Base-by-base conservation (phyloP, 139 green algal genomes). In the Desmodesmus armatus region DNA sequence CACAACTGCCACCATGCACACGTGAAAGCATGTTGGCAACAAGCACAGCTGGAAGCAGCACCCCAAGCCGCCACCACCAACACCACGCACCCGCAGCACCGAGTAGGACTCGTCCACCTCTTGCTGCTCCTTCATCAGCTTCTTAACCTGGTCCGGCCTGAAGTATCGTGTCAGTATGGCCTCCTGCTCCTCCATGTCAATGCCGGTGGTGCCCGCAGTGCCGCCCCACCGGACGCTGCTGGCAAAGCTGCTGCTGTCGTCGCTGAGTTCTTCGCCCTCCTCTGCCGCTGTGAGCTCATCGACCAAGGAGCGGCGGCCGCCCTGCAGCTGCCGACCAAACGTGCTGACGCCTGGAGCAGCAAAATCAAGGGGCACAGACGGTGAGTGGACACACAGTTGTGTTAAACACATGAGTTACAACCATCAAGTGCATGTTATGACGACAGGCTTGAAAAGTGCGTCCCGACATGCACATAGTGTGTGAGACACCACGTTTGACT, bases 121-220 rank as follows among this genome's bases (percentile, higher is more conserved):
- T 1, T 69, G 58, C 82, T 94, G 91, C 15, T 91, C 88, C 39
- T 78, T 80, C 84, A 92, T 87, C n/a, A 93, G 87, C 84, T 92
- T 77, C 71, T 89, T 87, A 15, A 90, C 90, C 90, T 72, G 63
- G 27, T 91, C 80, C 27, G 87, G 88, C 53, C 87, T 89, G 80
- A 91, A 92, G 41, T 91, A 85, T 51, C 91, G 78, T 15, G 19
- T 2, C 74, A 92, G 88, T 51, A 93, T 62, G 2, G 69, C 82
- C 78, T 92, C 90, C 82, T 93, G 88, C 88, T 87, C 88, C 35
- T 92, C 87, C 41, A 93, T 70, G 78, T 93, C 90, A 27, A 88
- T 83, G 0, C 85, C 86, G 0, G 71, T 88, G 17, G 58, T 67
- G 23, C 86, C 86, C 11, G 79, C 88, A 5, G 70, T 85, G 49